Evolutionary conservation across 139 green algal genomes (phyloP).

Genomic region (Pleodorina starrii): DNA sequence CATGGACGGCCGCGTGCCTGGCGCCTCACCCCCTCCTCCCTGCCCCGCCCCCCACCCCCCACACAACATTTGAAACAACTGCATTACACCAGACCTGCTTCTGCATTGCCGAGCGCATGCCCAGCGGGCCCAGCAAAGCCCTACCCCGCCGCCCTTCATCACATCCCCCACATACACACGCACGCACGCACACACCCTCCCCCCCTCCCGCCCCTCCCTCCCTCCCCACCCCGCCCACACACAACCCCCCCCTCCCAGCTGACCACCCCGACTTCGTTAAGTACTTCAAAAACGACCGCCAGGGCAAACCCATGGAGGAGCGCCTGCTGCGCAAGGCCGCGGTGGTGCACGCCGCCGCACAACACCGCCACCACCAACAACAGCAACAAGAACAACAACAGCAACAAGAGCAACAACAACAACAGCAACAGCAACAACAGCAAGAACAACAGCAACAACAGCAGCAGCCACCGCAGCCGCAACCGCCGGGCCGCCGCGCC

Average conservation of each 20-base stretch:
- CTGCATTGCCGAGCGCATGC: too few relatives aligned
- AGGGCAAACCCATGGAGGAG: conserved; percentile 1
- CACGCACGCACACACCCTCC: too few relatives aligned
- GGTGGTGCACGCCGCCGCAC: background rate
- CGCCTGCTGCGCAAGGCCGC: background rate
- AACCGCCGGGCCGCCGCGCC: too few relatives aligned
- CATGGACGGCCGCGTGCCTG: too few relatives aligned
- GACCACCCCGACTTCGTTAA: background rate
- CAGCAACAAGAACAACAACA: background rate
- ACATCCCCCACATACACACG: too few relatives aligned
- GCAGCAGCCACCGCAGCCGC: background rate
- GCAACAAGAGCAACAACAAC: background rate
- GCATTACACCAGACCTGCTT: background rate
- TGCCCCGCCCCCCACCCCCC: too few relatives aligned
- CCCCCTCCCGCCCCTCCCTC: background rate
- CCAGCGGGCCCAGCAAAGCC: too few relatives aligned
- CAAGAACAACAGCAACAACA: background rate
- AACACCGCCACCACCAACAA: background rate
- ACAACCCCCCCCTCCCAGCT: background rate
- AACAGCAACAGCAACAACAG: background rate
- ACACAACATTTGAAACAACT: too few relatives aligned
- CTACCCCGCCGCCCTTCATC: too few relatives aligned
- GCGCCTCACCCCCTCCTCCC: too few relatives aligned
- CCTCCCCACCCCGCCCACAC: background rate
- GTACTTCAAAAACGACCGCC: background rate